Percentiles rank a stretch among this genome's conserved stretches.
Conservation (phyloP, 192 early-diverging fungal species). For the Coemansia sp. region DNA sequence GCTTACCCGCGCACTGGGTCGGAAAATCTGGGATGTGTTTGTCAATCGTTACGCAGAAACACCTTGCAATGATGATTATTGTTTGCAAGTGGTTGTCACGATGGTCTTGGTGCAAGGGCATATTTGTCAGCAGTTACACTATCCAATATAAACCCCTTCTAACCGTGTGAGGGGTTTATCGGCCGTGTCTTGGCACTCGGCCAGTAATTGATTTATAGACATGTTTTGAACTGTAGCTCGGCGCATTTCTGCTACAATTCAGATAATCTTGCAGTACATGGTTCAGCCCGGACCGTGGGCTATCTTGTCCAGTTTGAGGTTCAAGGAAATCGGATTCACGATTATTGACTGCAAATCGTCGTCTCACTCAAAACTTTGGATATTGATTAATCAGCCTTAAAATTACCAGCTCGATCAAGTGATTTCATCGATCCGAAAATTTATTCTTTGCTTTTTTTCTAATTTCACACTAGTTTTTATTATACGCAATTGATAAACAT, state of each 20-base stretch:
- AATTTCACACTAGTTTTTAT: not conserved
- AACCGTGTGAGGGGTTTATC: too few species aligned
- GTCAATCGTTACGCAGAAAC: not conserved
- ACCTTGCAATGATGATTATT: not conserved
- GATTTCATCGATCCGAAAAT: too few species aligned
- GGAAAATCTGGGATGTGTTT: not conserved
- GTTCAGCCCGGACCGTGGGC: not conserved
- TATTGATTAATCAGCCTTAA: too few species aligned
- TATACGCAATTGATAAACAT: constrained; percentile 6
- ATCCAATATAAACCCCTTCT: too few species aligned
- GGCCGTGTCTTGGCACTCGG: not conserved
- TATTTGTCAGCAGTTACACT: too few species aligned
- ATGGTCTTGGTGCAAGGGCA: too few species aligned
- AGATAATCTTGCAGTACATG: not conserved
- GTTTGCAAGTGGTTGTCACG: not conserved
- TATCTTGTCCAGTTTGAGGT: not conserved
- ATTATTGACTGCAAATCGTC: not conserved
- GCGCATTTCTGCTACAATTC: not conserved
- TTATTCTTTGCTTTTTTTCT: not conserved
- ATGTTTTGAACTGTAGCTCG: not conserved
- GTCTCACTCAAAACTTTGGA: too few species aligned
- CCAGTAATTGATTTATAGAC: not conserved
- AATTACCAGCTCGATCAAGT: too few species aligned
- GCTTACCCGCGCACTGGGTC: not conserved
- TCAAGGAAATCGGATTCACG: constrained; percentile 4